These are phyloP conservation scores for Scheffersomyces titani DNA, from an alignment of 1,139 yeast species.

Conservation along the genomic window DNA sequence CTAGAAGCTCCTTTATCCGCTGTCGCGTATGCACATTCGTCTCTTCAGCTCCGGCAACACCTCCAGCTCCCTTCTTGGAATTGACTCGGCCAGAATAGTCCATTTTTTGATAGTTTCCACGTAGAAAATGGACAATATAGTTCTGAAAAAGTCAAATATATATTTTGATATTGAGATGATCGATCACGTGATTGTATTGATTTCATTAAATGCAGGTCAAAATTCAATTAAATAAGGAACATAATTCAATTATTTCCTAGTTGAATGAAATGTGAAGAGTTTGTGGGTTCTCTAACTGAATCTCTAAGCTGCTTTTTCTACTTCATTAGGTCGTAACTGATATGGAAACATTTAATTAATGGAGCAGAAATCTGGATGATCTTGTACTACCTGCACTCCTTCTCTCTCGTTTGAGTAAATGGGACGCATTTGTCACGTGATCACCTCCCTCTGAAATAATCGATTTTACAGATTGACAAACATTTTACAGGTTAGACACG, in stretches of 20 bases:
- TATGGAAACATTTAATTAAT: too few relatives aligned
- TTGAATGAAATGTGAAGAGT: neutral
- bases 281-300: neutral
- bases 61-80: constrained; percentile 60
- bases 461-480: neutral
- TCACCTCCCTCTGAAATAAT: too few relatives aligned
- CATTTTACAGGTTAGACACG: neutral
- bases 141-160: neutral
- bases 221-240: neutral
- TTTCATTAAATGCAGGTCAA: neutral
- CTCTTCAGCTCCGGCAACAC: constrained; percentile 70
- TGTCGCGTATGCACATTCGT: constrained; percentile 66
- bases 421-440: neutral
- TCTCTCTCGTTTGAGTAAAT: neutral
- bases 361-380: neutral
- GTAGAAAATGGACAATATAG: neutral
- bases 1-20: constrained; percentile 63
- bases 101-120: constrained; percentile 20
- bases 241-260: neutral
- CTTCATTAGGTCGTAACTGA: neutral
- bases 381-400: neutral
- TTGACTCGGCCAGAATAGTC: constrained; percentile 48
- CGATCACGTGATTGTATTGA: neutral
- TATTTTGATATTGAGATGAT: neutral
- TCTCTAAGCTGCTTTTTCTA: neutral